Evolutionary conservation across 1,284 basidiomycete genomes (phyloP).

Genomic region (Ganoderma sinense): DNA sequence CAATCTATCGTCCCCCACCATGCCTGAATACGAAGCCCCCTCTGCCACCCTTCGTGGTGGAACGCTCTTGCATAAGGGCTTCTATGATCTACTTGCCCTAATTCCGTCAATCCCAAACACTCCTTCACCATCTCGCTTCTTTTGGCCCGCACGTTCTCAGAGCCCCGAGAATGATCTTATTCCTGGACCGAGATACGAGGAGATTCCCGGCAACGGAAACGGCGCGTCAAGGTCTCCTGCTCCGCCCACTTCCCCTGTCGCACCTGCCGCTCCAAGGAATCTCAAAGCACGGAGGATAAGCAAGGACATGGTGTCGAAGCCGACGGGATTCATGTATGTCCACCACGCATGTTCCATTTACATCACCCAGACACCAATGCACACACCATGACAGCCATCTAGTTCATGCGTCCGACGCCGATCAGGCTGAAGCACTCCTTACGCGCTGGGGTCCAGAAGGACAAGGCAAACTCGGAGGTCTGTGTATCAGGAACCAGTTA

Average conservation of each 20-base stretch:
- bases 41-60: constrained; percentile 65
- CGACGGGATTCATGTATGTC: constrained; percentile 86
- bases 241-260: constrained; percentile 38
- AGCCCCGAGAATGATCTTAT: constrained; percentile 43
- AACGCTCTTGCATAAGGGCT: constrained; percentile 83
- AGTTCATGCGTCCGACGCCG: constrained; percentile 92
- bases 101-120: constrained; percentile 73
- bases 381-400: constrained; percentile 71
- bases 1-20: constrained; percentile 38
- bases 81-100: constrained; percentile 87
- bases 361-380: constrained; percentile 14
- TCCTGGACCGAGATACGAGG: constrained; percentile 71
- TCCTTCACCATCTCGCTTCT: constrained; percentile 68
- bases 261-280: constrained; percentile 51
- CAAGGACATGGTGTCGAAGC: constrained; percentile 88
- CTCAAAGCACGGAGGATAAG: constrained; percentile 69
- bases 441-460: constrained; percentile 92
- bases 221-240: constrained; percentile 30
- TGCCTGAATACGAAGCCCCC: constrained; percentile 49
- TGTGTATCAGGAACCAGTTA: constrained; percentile 13
- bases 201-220: constrained; percentile 45
- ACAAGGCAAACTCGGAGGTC: constrained; percentile 90
- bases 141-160: constrained; percentile 55
- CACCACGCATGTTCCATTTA: constrained; percentile 18
- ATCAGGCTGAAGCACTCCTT: constrained; percentile 90